Base-by-base conservation (phyloP, 345 rosid genomes). In the Physaria fendleri region DNA sequence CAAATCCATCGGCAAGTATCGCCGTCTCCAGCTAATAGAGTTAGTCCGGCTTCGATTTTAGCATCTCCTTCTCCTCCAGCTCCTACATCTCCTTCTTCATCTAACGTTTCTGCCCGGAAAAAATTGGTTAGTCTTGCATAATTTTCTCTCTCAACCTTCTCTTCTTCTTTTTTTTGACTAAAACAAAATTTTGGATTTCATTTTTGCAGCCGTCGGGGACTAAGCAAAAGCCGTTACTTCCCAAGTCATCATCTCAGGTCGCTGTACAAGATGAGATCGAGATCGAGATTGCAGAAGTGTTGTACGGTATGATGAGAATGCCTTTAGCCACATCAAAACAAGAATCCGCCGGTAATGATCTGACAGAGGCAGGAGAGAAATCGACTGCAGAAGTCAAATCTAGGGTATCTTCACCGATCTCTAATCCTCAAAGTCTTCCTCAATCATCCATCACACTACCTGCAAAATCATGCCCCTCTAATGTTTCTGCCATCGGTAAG, bases 241-340 rank as follows among this genome's bases (percentile, higher is more conserved):
- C 96, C 0, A 94, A 85, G 56, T 81, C 96, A 11, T 77, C 87
- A 12, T 78, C 94, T 8, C 62, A 66, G 30, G 61, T 52, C 16
- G 75, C 74, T 1, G 83, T 82, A 34, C 99, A 90, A 58, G 99
- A 94, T 32, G 97, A 94, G 75, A 90, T 90, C 68, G 99, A 94
- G 84, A 83, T 94, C 68, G 99, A 94, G 88, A 90, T 94, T 20
- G 99, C 99, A 0, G 95, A 94, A 71, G 99, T 94, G 15, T 68
- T 94, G 29, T 94, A 85, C 42, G 97, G 95, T 6, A 72, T 93
- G 96, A 74, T 81, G 95, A 80, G 88, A 71, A 93, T 85, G 76
- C 95, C 97, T 13, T 80, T 77, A 27, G 87, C 69, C 0, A 76
- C 93, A 6, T 57, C 82, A 0, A 89, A 83, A 80, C 85, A 75